Evolutionary conservation across 2,329 filamentous ascomycete genomes (phyloP), one percentile per base, ranked within the genome.

Genomic region (Tympanopsis confertula): DNA sequence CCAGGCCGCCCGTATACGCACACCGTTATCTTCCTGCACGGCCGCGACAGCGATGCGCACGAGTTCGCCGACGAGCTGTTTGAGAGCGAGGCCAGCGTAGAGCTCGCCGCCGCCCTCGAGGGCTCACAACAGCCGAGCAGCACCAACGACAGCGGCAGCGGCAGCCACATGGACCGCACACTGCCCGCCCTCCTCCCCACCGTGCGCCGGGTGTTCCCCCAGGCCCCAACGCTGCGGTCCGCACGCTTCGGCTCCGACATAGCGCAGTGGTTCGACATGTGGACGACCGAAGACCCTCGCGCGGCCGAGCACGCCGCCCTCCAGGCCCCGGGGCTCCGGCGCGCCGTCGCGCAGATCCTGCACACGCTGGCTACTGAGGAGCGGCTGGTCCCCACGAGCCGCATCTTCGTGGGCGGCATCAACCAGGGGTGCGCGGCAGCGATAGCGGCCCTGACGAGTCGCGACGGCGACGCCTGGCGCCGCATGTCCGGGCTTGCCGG

Each of bases 11-110:
- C 22, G 7, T 63, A 69, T 39, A 62, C 57, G 0, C 59, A 68
- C 36, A 68, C 63, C 0, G 41, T 68, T 29, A 63, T 70, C 26
- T 54, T 66, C 29, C 57, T 69, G 10, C 64, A 69, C 36, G 65
- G 63, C 4, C 52, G 61, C 26, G 60, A 61, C 42, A 65, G 60
- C 43, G 50, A 45, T 3, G 54, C 50, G n/a, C 15, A 43, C 1
- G 55, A 63, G 19, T 67, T 66, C 37, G 53, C 57, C 0, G 37
- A 33, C 10, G 60, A 67, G 37, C 46, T 68, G 33, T 61, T 68
- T 44, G 52, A 60, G 15, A 53, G 50, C 36, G 50, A 58, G 39
- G 48, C 51, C 1, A 53, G 51, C 0, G 30, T n/a, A n/a, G n/a
- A 46, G 5, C 43, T 41, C 3, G 32, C 10, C 4, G 40, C 36